Evolutionary conservation across 2,329 filamentous ascomycete species (phyloP).

Genomic region (Diplodia mutila): DNA sequence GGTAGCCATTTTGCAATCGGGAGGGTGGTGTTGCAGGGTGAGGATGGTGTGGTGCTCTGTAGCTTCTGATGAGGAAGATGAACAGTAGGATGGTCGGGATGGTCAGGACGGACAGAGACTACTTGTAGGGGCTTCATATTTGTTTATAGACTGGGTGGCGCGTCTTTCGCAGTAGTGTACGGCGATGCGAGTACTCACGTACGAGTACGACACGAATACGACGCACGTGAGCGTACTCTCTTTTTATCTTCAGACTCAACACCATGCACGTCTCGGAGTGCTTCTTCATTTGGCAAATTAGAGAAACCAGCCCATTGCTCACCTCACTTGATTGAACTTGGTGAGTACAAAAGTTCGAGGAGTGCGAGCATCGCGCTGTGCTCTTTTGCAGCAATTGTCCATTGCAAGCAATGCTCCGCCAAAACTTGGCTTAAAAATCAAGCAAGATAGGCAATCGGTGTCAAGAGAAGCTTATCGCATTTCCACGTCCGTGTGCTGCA

Average conservation of each 20-base stretch:
- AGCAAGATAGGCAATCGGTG: neutral
- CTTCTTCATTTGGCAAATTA: neutral
- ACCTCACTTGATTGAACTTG: neutral
- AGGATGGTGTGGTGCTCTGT: neutral
- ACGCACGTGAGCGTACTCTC: neutral
- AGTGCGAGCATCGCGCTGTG: neutral
- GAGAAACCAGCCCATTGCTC: neutral
- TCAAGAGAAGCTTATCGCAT: neutral
- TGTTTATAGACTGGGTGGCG: neutral
- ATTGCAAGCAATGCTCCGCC: neutral
- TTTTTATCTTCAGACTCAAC: neutral
- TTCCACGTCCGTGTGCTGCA: neutral
- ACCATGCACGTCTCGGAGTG: neutral
- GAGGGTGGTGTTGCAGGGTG: neutral
- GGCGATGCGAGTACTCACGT: neutral
- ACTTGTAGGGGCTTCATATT: neutral
- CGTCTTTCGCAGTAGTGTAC: neutral
- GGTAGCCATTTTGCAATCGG: neutral
- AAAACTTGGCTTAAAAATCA: neutral
- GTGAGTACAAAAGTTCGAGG: neutral
- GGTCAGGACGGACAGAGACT: neutral
- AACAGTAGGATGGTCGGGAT: neutral
- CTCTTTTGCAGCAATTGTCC: neutral
- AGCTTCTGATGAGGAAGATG: neutral
- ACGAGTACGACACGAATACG: constrained; percentile 9